A percentile compares a stretch with the other conserved stretches of the same genome.
Conservation (phyloP, 176 grass and related monocot genomes). For the Rhynchospora tenuis region DNA sequence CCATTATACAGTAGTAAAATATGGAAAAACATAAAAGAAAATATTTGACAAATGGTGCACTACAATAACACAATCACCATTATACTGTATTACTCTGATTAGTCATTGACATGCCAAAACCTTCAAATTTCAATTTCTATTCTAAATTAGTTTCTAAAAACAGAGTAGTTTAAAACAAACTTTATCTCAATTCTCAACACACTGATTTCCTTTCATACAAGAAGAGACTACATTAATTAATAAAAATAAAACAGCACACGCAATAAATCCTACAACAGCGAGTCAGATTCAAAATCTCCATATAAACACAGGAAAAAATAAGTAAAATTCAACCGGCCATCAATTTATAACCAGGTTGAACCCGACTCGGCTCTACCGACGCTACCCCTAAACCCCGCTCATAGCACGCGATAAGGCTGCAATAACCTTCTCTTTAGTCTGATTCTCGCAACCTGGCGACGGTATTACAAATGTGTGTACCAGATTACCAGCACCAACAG, state of each 20-base stretch:
- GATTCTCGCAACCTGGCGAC: slow-evolving; percentile 60
- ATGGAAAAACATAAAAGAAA: not conserved
- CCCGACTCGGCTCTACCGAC: not conserved
- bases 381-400: slow-evolving; percentile 34
- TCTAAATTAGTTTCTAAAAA: slow-evolving; percentile 10
- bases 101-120: not conserved
- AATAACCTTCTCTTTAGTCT: slow-evolving; percentile 82
- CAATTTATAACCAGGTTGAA: slow-evolving; percentile 10
- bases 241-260: slow-evolving; percentile 22
- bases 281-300: slow-evolving; percentile 39
- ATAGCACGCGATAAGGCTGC: slow-evolving; percentile 51
- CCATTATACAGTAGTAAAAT: not conserved
- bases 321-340: slow-evolving; percentile 28
- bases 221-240: slow-evolving; percentile 38
- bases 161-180: slow-evolving; percentile 14
- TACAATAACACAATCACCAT: not conserved
- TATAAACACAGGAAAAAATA: slow-evolving; percentile 51
- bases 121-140: not conserved
- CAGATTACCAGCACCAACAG: slow-evolving; percentile 33
- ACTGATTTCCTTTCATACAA: slow-evolving; percentile 41
- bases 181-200: slow-evolving; percentile 40
- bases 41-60: not conserved
- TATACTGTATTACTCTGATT: not conserved
- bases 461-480: slow-evolving; percentile 83
- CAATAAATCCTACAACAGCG: slow-evolving; percentile 31